A percentile compares a stretch with the other conserved stretches of the same genome.
phyloP scores from a whole-genome alignment of 495 filamentous ascomycete genomes.

The Neurospora discreta region DNA sequence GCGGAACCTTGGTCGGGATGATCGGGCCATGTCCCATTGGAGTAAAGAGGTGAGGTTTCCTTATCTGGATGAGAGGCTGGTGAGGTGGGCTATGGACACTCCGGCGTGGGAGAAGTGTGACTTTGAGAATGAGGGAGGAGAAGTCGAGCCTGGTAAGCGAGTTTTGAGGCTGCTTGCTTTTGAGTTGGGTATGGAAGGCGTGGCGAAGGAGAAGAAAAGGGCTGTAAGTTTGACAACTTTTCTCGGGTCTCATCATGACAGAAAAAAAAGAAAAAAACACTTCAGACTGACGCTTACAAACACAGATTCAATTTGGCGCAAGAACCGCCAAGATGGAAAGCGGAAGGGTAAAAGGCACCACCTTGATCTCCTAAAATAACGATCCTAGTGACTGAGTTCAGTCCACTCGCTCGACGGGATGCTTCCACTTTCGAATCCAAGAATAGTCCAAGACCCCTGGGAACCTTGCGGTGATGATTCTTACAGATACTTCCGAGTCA shows the following conservation, averaged over 20 bases:
- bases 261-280: neutral
- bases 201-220: slow-evolving; percentile 80
- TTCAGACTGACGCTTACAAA: slow-evolving; percentile 1
- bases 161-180: slow-evolving; percentile 69
- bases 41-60: slow-evolving; percentile 86
- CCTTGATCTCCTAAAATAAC: slow-evolving; percentile 23
- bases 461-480: slow-evolving; percentile 42
- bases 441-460: neutral
- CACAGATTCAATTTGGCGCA: slow-evolving; percentile 69
- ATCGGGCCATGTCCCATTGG: slow-evolving; percentile 84
- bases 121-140: slow-evolving; percentile 38
- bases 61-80: slow-evolving; percentile 76
- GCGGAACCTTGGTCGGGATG: slow-evolving; percentile 87
- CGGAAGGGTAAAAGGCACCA: slow-evolving; percentile 61
- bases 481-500: slow-evolving; percentile 51
- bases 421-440: neutral
- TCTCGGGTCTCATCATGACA: neutral
- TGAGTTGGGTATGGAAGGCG: slow-evolving; percentile 55
- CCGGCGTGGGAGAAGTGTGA: slow-evolving; percentile 82
- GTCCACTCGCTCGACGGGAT: neutral
- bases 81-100: slow-evolving; percentile 62
- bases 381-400: neutral
- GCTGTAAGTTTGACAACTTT: slow-evolving; percentile 40
- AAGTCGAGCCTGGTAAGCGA: slow-evolving; percentile 72
- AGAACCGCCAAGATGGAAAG: slow-evolving; percentile 77